phyloP scores from a whole-genome alignment of 2,329 filamentous ascomycete genomes.

The Ceratocystis destructans region DNA sequence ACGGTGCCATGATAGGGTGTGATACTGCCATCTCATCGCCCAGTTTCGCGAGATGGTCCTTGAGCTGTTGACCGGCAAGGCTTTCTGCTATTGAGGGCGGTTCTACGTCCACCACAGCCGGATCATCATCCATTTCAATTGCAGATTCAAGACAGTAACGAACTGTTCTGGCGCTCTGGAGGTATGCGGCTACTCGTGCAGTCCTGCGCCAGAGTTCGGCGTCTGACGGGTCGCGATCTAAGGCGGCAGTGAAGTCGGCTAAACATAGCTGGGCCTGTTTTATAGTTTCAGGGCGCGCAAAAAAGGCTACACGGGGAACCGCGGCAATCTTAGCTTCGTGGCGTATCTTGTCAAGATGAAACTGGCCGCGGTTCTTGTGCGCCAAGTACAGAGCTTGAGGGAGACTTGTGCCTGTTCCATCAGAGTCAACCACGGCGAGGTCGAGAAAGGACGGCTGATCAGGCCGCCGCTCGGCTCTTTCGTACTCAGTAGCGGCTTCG shows the following conservation, averaged over 20 bases:
- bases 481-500: conserved; percentile 74
- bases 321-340: conserved; percentile 31
- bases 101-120: conserved; percentile 46
- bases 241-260: conserved; percentile 42
- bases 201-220: conserved; percentile 51
- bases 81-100: conserved; percentile 50
- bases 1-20: conserved; percentile 48
- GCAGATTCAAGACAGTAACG: conserved; percentile 53
- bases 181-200: conserved; percentile 43
- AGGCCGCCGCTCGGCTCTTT: conserved; percentile 48
- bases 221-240: conserved; percentile 53
- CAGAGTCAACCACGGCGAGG: conserved; percentile 17
- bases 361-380: conserved; percentile 92
- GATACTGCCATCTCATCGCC: conserved; percentile 42
- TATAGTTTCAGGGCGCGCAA: conserved; percentile 29
- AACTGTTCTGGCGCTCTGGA: conserved; percentile 43
- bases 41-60: conserved; percentile 39
- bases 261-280: conserved; percentile 35
- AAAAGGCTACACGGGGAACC: conserved; percentile 24
- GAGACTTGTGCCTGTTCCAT: conserved; percentile 46
- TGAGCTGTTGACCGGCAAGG: conserved; percentile 49
- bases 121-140: conserved; percentile 54
- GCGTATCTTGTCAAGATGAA: conserved; percentile 62
- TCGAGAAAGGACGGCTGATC: conserved; percentile 33
- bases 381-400: conserved; percentile 84